These are phyloP conservation scores for Tylopilus vinaceipallidus DNA, from an alignment of 768 basidiomycete genomes.

Conservation along the genomic window DNA sequence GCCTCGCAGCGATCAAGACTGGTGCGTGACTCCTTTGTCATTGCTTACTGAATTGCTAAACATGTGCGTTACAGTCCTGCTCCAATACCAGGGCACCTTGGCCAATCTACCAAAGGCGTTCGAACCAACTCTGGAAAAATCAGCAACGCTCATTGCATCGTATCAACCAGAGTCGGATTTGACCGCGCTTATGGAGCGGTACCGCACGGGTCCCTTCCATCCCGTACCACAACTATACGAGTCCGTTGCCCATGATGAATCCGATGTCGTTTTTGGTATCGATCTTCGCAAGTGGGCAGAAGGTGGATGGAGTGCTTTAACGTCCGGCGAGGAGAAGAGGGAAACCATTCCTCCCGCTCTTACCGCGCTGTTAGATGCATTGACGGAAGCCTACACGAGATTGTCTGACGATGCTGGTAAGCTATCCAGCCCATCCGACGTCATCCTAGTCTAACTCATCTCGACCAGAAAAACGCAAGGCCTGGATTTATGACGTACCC, in stretches of 20 bases:
- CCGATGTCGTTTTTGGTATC: conserved; percentile 87
- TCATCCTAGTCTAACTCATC: background rate
- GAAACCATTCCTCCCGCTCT: conserved; percentile 74
- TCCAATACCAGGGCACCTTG: conserved; percentile 84
- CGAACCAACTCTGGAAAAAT: conserved; percentile 63
- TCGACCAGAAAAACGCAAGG: conserved; percentile 70
- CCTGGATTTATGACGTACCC: conserved; percentile 96
- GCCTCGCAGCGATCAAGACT: conserved; percentile 81
- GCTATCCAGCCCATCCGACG: conserved; percentile 17
- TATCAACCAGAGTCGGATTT: conserved; percentile 89
- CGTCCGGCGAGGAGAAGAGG: conserved; percentile 56
- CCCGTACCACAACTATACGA: conserved; percentile 86
- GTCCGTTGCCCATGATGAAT: conserved; percentile 76
- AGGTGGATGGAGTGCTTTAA: conserved; percentile 64
- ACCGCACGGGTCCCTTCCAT: conserved; percentile 91
- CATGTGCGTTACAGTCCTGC: conserved; percentile 51
- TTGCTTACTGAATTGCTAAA: background rate
- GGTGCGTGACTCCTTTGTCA: conserved; percentile 40
- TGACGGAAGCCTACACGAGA: conserved; percentile 61
- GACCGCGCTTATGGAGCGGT: conserved; percentile 84
- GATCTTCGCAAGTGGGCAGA: conserved; percentile 92
- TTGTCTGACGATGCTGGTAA: conserved; percentile 63
- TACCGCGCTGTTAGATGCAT: conserved; percentile 57
- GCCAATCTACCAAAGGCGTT: conserved; percentile 68
- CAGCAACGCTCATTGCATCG: conserved; percentile 72